Conservation (phyloP, 1,284 basidiomycete genomes). For the Ustilago loliicola region DNA sequence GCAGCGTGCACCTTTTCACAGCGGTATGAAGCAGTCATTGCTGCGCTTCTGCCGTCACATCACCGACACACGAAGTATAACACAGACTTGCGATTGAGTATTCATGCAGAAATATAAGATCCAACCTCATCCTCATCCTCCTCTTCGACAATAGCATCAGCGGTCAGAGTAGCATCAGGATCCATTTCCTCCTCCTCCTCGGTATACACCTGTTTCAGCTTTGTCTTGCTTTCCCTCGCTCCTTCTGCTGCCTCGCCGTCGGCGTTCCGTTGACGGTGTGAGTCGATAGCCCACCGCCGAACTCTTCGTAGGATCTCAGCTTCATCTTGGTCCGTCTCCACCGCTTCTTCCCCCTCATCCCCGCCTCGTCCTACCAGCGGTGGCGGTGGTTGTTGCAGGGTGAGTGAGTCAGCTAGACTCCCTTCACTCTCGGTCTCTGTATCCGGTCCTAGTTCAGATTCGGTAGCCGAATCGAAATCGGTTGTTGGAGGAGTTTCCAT, state of each 20-base stretch:
- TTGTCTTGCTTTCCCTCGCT: background rate
- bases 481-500: slow-evolving; percentile 56
- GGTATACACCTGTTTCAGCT: background rate
- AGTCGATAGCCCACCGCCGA: slow-evolving; percentile 43
- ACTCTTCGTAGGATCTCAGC: slow-evolving; percentile 42
- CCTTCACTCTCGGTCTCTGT: slow-evolving; percentile 29
- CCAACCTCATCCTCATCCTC: slow-evolving; percentile 20
- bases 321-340: slow-evolving; percentile 42
- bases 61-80: no score
- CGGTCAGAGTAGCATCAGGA: slow-evolving; percentile 28
- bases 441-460: slow-evolving; percentile 29
- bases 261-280: slow-evolving; percentile 23
- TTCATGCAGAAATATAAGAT: background rate
- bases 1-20: no score
- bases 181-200: background rate
- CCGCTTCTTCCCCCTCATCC: slow-evolving; percentile 1
- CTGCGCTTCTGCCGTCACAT: no score
- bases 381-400: background rate
- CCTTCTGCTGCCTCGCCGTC: background rate
- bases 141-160: slow-evolving; percentile 13
- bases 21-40: no score
- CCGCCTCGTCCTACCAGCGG: slow-evolving; percentile 1
- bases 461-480: slow-evolving; percentile 49
- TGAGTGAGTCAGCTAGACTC: slow-evolving; percentile 9
- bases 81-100: no score